Evolutionary conservation across 164 flowering plant genomes (phyloP).

Genomic region (Platanus orientalis): DNA sequence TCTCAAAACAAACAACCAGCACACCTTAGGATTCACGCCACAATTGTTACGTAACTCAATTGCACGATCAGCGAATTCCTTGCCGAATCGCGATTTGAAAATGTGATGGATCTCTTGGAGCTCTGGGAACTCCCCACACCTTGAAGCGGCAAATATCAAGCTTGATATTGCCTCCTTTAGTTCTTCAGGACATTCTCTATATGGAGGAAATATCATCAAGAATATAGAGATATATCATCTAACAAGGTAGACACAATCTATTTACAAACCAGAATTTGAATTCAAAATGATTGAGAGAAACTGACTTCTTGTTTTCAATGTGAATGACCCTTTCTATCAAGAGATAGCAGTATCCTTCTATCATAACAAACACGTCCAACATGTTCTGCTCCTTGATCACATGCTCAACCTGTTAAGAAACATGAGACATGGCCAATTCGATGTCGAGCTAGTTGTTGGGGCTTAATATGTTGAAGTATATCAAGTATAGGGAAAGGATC

Average conservation of each 20-base stretch:
- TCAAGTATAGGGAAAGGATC: no score
- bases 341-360: constrained; percentile 52
- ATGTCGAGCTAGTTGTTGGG: no score
- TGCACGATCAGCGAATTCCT: constrained; percentile 61
- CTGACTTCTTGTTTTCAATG: constrained; percentile 36
- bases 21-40: constrained; percentile 63
- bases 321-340: constrained; percentile 33
- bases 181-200: constrained; percentile 77
- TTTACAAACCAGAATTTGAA: background rate
- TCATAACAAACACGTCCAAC: constrained; percentile 48
- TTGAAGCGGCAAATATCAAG: constrained; percentile 64
- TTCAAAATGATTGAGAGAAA: background rate
- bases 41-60: constrained; percentile 68
- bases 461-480: no score
- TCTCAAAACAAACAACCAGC: background rate
- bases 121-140: constrained; percentile 89
- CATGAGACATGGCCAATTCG: background rate
- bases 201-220: background rate
- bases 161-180: constrained; percentile 63
- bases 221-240: background rate
- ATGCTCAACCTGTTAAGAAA: constrained; percentile 51
- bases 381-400: constrained; percentile 72
- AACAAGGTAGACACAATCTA: no score
- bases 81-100: constrained; percentile 59
- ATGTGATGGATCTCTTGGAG: constrained; percentile 61